Conservation (phyloP, 163 green algal species). For the Volvox carteri region DNA sequence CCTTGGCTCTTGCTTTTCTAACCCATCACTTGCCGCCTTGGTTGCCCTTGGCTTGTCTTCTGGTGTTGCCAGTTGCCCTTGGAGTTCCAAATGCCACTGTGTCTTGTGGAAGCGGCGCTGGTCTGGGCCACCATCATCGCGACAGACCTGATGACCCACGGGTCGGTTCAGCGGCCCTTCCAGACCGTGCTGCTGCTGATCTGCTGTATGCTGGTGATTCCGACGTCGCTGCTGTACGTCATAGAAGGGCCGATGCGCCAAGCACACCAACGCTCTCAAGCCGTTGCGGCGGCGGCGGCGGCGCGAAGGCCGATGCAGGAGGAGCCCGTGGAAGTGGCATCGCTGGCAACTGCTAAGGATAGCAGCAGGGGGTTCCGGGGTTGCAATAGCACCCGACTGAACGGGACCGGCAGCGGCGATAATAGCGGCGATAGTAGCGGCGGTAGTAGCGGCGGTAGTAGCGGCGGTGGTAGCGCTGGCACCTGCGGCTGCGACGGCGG, state of each 20-base stretch:
- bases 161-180: conserved; percentile 24
- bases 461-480: neutral
- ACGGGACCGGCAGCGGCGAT: too few species aligned
- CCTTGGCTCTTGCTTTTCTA: too few species aligned
- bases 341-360: too few species aligned
- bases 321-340: too few species aligned
- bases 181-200: neutral
- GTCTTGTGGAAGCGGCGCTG: neutral
- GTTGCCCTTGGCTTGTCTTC: too few species aligned
- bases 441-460: neutral
- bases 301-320: neutral
- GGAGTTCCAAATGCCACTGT: neutral
- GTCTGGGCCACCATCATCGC: neutral
- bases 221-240: neutral
- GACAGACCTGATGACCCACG: conserved; percentile 30
- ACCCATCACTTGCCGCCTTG: too few species aligned
- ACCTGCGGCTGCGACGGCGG: neutral
- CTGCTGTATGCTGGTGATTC: neutral
- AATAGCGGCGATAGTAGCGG: too few species aligned
- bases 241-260: neutral
- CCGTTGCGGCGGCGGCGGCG: neutral
- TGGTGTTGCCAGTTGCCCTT: conserved; percentile 24
- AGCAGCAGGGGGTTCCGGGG: too few species aligned
- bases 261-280: neutral
- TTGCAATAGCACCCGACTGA: neutral